Base-by-base conservation (phyloP, 176 grass and related monocot species). In the Miscanthus lutarioriparius region DNA sequence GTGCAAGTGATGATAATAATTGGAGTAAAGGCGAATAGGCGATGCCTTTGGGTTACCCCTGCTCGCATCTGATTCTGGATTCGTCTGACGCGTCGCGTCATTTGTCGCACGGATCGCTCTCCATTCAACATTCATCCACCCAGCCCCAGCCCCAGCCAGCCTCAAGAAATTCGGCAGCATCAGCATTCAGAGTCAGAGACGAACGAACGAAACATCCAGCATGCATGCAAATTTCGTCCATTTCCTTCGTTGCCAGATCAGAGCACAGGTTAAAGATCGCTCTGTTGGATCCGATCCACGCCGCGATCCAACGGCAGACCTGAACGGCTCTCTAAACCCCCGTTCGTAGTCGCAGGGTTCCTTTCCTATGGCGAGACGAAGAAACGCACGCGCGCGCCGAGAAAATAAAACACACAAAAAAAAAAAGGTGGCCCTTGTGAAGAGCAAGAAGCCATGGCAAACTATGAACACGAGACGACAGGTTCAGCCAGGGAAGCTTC, bases 1-100 rank as follows among this genome's bases (percentile, higher is more conserved):
- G 30, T 35, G 33, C 33, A 35, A 39, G 44, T 12, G 13, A 16
- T 16, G 14, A 14, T 48, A 48, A 47, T 48, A 48, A 17, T 49
- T 49, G 47, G 33, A 36, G 0, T 0, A 48, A 49, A 53, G 48
- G 48, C 28, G n/a, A n/a, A n/a, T n/a, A n/a, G n/a, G n/a, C 17
- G 16, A 53, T 19, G 48, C 17, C 16, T 17, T 54, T 19, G 11
- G 44, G 0, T 51, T 19, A 51, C 4, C 2, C 28, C 26, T 75
- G 16, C 59, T 45, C 14, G 76, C 69, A 86, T 86, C 77, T 0
- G 76, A 73, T 86, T 80, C 76, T 28, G 58, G 43, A 38, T 76
- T 58, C 27, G 17, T 44, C 80, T 28, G 35, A 78, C 37, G 16
- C 63, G 6, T 70, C 74, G 22, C 19, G 74, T 78, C 83, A 15